Conservation (phyloP, 1,284 basidiomycete species). For the Pseudozyma tsukubaensis region DNA sequence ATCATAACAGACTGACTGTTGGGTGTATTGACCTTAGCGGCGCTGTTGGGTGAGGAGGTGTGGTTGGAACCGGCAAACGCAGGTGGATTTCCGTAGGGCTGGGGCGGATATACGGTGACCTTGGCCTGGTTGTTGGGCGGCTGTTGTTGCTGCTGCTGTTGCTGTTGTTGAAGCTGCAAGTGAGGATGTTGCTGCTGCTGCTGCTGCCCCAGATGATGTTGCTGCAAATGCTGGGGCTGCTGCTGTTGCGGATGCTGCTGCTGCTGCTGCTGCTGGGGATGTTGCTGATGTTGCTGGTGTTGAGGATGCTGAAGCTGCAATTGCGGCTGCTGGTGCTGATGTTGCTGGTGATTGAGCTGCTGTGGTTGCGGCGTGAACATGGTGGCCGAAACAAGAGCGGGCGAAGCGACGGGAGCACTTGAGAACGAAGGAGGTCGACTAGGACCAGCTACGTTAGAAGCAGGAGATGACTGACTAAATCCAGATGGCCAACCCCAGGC, state of each 20-base stretch:
- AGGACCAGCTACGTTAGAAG: slow-evolving; percentile 24
- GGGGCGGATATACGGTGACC: slow-evolving; percentile 50
- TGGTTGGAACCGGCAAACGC: slow-evolving; percentile 33
- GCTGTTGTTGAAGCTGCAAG: slow-evolving; percentile 29
- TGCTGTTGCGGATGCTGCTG: slow-evolving; percentile 16
- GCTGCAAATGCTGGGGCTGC: slow-evolving; percentile 28
- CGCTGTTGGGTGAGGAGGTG: slow-evolving; percentile 44
- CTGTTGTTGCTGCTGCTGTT: slow-evolving; percentile 27
- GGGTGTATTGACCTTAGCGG: slow-evolving; percentile 42
- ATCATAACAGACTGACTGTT: slow-evolving; percentile 41
- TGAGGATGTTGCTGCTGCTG: slow-evolving; percentile 26
- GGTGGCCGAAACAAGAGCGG: slow-evolving; percentile 29
- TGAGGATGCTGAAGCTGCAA: slow-evolving; percentile 26
- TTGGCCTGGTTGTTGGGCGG: slow-evolving; percentile 20
- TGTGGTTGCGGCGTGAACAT: slow-evolving; percentile 38
- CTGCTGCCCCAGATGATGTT: slow-evolving; percentile 17
- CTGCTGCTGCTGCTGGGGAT: slow-evolving; percentile 24
- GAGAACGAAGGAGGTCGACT: slow-evolving; percentile 24
- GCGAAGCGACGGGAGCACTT: slow-evolving; percentile 24
- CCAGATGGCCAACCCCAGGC: slow-evolving; percentile 56
- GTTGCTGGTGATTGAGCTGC: slow-evolving; percentile 37
- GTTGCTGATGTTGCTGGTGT: slow-evolving; percentile 20
- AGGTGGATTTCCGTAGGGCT: slow-evolving; percentile 51
- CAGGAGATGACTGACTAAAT: slow-evolving; percentile 44
- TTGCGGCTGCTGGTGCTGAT: slow-evolving; percentile 31